Base-by-base conservation (phyloP, 768 basidiomycete species). In the Termitomyces sp. region DNA sequence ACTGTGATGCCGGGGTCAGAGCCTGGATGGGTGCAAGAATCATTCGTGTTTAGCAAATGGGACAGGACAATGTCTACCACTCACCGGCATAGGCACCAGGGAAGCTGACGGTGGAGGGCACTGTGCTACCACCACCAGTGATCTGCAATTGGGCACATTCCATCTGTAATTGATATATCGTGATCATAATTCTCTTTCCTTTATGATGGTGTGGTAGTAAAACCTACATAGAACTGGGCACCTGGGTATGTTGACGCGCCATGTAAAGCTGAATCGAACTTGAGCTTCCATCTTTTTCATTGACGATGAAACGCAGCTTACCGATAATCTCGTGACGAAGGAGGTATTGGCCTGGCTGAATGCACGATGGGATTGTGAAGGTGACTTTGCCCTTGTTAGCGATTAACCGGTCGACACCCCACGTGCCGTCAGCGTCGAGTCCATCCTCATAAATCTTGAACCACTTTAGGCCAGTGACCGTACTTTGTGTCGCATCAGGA, bases 401-500 rank as follows among this genome's bases (percentile, higher is more conserved):
- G 45, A 80, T 74, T 52, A 82, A 61, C 4, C 71, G 66, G 65
- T 81, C 78, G 18, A 79, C 76, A 44, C 70, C 81, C 81, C 81
- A 83, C 14, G 56, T 62, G 35, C 70, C 64, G 45, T 61, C 67
- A 10, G 65, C 63, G 44, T 68, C 65, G 44, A 71, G 69, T 13
- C 77, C 77, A 55, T 78, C 79, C 58, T 82, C 71, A 60, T 73
- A 78, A 57, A 82, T 79, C 69, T 80, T 82, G 71, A 82, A 82
- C 80, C 80, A 82, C 52, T 75, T 67, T 9, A 80, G 68, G 20
- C 81, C 81, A 2, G 80, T 81, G 3, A 81, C 76, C 28, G 54
- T 55, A 3, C 71, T 67, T 58, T 82, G 79, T 0, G 74, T 74
- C 9, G 83, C 83, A 57, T 69, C 70, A 32, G 73, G 70, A 55